Evolutionary conservation across 2,329 filamentous ascomycete species (phyloP), one percentile per base, ranked within the genome.

Genomic region (Phyllosticta citribraziliensis): DNA sequence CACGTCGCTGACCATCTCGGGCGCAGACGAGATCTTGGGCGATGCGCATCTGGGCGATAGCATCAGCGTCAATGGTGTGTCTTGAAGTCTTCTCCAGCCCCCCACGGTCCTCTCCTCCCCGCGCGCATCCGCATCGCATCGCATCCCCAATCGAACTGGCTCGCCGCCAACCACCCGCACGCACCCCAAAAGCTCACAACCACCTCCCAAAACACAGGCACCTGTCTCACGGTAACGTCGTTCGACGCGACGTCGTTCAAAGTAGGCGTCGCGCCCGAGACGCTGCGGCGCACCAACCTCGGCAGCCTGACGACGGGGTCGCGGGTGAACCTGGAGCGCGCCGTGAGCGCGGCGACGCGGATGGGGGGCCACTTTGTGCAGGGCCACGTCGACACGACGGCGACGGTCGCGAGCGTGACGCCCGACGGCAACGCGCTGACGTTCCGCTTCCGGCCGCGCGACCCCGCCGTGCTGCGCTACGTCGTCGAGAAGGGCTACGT

Each of bases 351-450:
- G 4, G 84, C 88, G 69, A 97, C 93, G 54, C 89, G 94, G 60
- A 97, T 99, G 91, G 94, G 95, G 55, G 94, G 94, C 0, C 94
- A 99, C 77, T 96, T 97, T 70, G 93, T 97, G 33, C 95, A 99
- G 77, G 94, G 94, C 51, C 94, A 99, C 74, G 93, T 99, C 63
- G 95, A 99, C 75, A 93, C 91, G 11, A 85, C 88, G 50, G 94
- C 93, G 0, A 83, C 82, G 52, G 88, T 99, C 63, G 71, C 87
- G 50, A 82, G 83, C 52, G 83, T 88, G 40, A 86, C 82, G 19
- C 85, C 87, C 2, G 94, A 99, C 74, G 91, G 93, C 62, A 96
- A 97, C 76, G 90, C 94, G 6, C 75, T 96, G 64, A 95, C 90
- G 0, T 88, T 97, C 74, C 84, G 93, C 47, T 86, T 99, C 74